Percentiles rank a stretch among this genome's conserved stretches.
These are phyloP conservation scores for Saccharomyces hybrid DNA, from an alignment of 1,139 yeast species.

Conservation along the genomic window DNA sequence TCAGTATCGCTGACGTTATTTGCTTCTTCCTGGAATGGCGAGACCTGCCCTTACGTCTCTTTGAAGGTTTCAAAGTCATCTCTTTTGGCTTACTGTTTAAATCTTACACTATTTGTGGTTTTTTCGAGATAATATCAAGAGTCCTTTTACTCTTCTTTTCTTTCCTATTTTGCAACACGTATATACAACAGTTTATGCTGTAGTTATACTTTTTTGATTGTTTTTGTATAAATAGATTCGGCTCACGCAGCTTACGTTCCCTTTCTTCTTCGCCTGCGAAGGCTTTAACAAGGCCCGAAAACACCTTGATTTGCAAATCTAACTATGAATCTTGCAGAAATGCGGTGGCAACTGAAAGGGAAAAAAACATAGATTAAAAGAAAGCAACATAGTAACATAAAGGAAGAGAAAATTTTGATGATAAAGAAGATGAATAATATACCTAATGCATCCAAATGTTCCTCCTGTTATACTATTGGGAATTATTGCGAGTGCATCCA, in stretches of 20 bases:
- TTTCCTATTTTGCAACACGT: not conserved
- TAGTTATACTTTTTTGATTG: not conserved
- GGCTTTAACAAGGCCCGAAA: not conserved
- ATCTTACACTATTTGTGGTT: not conserved
- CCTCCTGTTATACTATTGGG: not conserved
- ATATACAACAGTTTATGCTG: not conserved
- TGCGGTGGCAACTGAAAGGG: not conserved
- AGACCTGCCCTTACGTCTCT: not conserved
- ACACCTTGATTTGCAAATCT: not conserved
- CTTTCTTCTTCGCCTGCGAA: not conserved
- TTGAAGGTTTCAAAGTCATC: not conserved
- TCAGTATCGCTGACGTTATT: constrained; percentile 7
- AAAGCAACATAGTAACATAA: not conserved
- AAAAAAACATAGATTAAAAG: not conserved
- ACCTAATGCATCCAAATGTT: not conserved
- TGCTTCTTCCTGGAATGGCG: not conserved
- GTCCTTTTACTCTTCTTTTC: not conserved
- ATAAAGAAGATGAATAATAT: not conserved
- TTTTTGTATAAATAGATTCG: not conserved
- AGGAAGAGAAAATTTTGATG: not conserved
- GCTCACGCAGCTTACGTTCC: not conserved
- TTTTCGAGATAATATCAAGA: not conserved
- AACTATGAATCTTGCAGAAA: not conserved
- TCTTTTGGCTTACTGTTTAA: not conserved
- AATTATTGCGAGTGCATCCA: not conserved